Base-by-base conservation (phyloP, 1,284 basidiomycete species). In the Apiotrichum porosum region DNA sequence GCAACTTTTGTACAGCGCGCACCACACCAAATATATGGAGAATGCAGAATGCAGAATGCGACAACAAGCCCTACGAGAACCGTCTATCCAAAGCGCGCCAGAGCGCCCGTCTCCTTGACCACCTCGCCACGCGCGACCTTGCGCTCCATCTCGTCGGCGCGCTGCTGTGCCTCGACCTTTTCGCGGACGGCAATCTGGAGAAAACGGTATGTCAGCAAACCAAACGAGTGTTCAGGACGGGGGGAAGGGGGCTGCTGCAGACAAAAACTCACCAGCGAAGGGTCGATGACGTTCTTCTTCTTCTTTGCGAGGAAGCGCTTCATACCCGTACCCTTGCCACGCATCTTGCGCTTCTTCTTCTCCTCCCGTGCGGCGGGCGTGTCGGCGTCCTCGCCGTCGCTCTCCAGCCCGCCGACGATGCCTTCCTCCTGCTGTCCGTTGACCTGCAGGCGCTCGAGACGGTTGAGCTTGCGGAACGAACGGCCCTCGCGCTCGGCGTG, bases 211-310 rank as follows among this genome's bases (percentile, higher is more conserved):
- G 43, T 52, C 46, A 52, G 51, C 30, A 14, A 14, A 14, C 13
- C 24, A 39, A 39, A 21, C 21, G 6, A 37, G 5, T 15, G 17
- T 19, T 21, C 21, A 31, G 19, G 6, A 32, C n/a, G n/a, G n/a
- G n/a, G n/a, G n/a, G n/a, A n/a, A n/a, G n/a, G n/a, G n/a, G n/a
- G n/a, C n/a, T n/a, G n/a, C n/a, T n/a, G n/a, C n/a, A n/a, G n/a
- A n/a, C n/a, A n/a, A 42, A 24, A 17, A 78, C 84, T 63, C 62
- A 93, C 89, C 47, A 85, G 81, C 40, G 82, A 80, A 22, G 88
- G 87, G 69, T 94, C 90, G 56, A 95, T 81, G 47, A 95, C 87
- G 62, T 95, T 94, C 78, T 92, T 91, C 67, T 88, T 82, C 71
- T 91, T 86, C 57, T 71, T 71, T 75, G 91, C 91, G 50, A 94